Conservation (phyloP, 108 stramenopile genomes). For the Cyclostephanos invisitatus region DNA sequence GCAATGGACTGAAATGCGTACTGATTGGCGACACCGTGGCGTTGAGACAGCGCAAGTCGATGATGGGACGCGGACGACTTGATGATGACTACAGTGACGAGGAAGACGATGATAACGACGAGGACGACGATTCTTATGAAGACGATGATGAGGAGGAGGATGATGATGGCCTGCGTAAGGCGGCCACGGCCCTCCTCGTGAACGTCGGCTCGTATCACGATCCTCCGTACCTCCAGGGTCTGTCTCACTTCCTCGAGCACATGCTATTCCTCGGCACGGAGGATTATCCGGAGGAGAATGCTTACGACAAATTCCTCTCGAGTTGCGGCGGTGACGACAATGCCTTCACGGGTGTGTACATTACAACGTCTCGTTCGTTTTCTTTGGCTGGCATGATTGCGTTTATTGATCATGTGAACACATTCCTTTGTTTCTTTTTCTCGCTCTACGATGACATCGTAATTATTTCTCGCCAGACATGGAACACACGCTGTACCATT, state of each 20-base stretch:
- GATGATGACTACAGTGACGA: constrained; percentile 42
- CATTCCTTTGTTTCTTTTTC: not conserved
- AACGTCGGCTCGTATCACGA: constrained; percentile 91
- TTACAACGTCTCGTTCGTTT: not conserved
- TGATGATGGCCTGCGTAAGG: constrained; percentile 62
- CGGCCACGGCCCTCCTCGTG: constrained; percentile 93
- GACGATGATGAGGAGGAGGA: constrained; percentile 46
- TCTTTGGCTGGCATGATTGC: not conserved
- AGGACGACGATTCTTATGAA: constrained; percentile 36
- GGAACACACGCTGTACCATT: constrained; percentile 93
- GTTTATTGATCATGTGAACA: not conserved
- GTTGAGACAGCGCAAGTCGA: constrained; percentile 62
- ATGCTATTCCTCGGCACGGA: constrained; percentile 96
- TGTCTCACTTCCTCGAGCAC: constrained; percentile 95
- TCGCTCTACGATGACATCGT: constrained; percentile 4
- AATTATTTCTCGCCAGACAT: constrained; percentile 36
- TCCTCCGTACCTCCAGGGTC: constrained; percentile 85
- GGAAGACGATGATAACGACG: constrained; percentile 28
- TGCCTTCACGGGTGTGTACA: constrained; percentile 78
- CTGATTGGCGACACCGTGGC: constrained; percentile 81
- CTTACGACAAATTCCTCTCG: constrained; percentile 80
- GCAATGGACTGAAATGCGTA: constrained; percentile 80
- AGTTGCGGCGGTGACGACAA: constrained; percentile 94
- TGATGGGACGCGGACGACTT: constrained; percentile 34
- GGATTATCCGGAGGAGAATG: constrained; percentile 90